phyloP scores from a whole-genome alignment of 2,329 filamentous ascomycete species.

The Leptographium procerum region DNA sequence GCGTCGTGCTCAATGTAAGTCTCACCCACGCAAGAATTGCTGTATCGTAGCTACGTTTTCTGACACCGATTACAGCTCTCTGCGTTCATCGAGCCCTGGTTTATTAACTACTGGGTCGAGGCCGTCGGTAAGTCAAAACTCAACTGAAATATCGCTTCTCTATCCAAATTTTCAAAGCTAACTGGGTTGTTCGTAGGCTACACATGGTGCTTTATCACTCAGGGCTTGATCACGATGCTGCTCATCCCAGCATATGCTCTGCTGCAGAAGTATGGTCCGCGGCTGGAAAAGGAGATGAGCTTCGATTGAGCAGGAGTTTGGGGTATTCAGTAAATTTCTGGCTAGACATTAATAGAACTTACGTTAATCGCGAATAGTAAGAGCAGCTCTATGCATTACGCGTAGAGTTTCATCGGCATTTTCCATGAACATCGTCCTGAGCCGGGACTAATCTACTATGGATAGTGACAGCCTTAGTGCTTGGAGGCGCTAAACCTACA shows the following conservation, averaged over 20 bases:
- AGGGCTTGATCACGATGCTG: constrained; percentile 27
- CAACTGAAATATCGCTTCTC: background rate
- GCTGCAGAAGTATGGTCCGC: constrained; percentile 2
- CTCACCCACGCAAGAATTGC: background rate
- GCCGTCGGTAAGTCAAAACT: constrained; percentile 9
- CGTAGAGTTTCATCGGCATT: too few species aligned
- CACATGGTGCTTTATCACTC: constrained; percentile 38
- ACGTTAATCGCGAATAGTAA: too few species aligned
- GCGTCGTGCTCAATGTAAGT: constrained; percentile 35
- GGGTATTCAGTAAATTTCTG: too few species aligned
- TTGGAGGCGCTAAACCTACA: too few species aligned
- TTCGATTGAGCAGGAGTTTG: background rate
- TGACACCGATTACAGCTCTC: constrained; percentile 18
- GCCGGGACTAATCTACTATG: too few species aligned
- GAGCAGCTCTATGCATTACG: too few species aligned
- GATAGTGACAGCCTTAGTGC: too few species aligned
- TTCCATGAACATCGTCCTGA: too few species aligned
- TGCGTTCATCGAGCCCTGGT: constrained; percentile 34
- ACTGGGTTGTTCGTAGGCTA: constrained; percentile 21
- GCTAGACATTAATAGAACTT: too few species aligned
- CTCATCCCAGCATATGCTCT: constrained; percentile 5
- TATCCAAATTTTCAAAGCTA: background rate
- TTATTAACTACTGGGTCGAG: constrained; percentile 36
- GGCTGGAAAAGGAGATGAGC: background rate
- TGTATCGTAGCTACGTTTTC: background rate